Evolutionary conservation across 176 grass and related monocot genomes (phyloP), one percentile per base, ranked within the genome.

Genomic region (Oropetium thomaeum): DNA sequence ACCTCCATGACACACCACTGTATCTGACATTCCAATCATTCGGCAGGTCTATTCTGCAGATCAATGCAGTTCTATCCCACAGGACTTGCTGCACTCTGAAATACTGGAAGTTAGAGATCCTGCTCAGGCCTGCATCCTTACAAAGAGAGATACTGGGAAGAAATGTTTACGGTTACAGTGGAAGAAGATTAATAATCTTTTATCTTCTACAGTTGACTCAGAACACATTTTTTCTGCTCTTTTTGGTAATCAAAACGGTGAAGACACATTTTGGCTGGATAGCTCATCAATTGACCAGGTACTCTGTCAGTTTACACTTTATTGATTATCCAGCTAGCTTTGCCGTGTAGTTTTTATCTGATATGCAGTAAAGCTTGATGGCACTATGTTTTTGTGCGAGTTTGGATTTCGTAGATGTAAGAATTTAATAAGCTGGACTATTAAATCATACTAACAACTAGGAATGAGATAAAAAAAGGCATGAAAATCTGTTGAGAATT

Each of bases 181-280:
- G 91, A 98, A 70, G 69, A 98, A 92, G 75, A 76, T 94, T 67
- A 87, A 90, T 73, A 86, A 83, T 29, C 81, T 98, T 22, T 25
- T 91, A 8, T 72, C 74, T 79, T 45, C 33, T 11, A 45, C 81
- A 52, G 73, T 70, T 52, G 79, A 75, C 16, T 82, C 86, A 62
- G 86, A 88, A 84, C 87, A 84, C 73, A 90, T 98, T 60, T 98
- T 98, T 77, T 39, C 19, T 2, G 33, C 75, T 32, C 80, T 98
- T 73, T 94, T 89, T 86, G 87, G 95, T 49, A 71, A 86, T 39
- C 68, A 89, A 26, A 92, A 73, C 6, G 70, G 79, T 19, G 80
- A 89, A 75, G 91, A 94, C 41, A 98, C 95, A 5, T 94, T 98
- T 94, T 98, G 95, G 95, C 71, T 98, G 65, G 95, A 98, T 70